Percentiles rank a stretch among this genome's conserved stretches.
phyloP scores from a whole-genome alignment of 148 eudicot genomes.

The Rhododendron henanense region DNA sequence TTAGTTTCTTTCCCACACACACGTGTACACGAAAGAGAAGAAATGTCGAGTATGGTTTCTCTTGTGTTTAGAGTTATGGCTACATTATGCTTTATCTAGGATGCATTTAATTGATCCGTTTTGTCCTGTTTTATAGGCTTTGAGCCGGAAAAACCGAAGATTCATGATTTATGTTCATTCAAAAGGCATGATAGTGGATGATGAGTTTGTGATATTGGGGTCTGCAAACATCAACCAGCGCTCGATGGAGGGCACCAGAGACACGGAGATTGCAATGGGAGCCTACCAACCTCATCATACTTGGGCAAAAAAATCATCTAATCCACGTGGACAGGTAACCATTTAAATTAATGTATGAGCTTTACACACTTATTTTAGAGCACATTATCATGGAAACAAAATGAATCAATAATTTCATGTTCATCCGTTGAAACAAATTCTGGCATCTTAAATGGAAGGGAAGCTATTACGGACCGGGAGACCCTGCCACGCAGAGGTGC shows the following conservation, averaged over 20 bases:
- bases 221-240: constrained; percentile 97
- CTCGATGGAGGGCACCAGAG: constrained; percentile 92
- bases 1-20: too few species aligned
- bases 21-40: not conserved
- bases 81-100: not conserved
- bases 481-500: too few species aligned
- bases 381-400: not conserved
- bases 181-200: constrained; percentile 98
- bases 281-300: constrained; percentile 92
- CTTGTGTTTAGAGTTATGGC: not conserved
- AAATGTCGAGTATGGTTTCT: not conserved
- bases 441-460: not conserved
- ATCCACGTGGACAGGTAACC: constrained; percentile 81
- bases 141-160: constrained; percentile 61
- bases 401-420: not conserved
- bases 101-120: not conserved
- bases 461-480: too few species aligned
- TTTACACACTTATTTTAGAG: not conserved
- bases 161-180: constrained; percentile 99
- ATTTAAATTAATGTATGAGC: not conserved
- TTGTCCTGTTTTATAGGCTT: constrained; percentile 40
- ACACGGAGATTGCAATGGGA: constrained; percentile 99
- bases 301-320: constrained; percentile 61
- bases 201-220: constrained; percentile 84
- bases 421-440: not conserved